Evolutionary conservation across 305 asterid species (phyloP).

Genomic region (Galium porrigens): DNA sequence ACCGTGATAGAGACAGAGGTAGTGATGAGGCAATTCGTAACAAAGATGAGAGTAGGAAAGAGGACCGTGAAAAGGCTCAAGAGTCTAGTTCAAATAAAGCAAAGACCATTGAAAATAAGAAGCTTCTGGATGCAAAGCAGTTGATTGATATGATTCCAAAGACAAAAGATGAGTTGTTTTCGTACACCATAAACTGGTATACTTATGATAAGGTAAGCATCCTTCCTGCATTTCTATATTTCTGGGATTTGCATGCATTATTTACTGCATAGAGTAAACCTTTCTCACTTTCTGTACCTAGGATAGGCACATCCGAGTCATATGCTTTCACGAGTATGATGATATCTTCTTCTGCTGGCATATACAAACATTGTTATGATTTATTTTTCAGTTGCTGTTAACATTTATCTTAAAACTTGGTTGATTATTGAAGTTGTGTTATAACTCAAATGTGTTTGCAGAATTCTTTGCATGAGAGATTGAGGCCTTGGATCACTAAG

Average conservation of each 20-base stretch:
- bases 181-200: conserved; percentile 77
- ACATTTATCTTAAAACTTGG: neutral
- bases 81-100: conserved; percentile 33
- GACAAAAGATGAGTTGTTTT: conserved; percentile 88
- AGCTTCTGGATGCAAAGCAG: conserved; percentile 86
- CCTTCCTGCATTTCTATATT: neutral
- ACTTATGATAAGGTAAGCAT: conserved; percentile 69
- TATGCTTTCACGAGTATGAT: neutral
- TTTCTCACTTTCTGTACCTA: neutral
- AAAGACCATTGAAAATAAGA: conserved; percentile 59
- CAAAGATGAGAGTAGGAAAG: conserved; percentile 52
- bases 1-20: conserved; percentile 58
- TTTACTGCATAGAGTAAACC: neutral
- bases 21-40: conserved; percentile 36
- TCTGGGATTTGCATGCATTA: neutral
- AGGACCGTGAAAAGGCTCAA: conserved; percentile 43
- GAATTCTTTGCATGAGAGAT: conserved; percentile 68
- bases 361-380: neutral
- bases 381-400: neutral
- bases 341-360: neutral
- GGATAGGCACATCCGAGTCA: neutral
- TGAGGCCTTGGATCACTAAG: conserved; percentile 94
- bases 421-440: conserved; percentile 4
- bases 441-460: conserved; percentile 19
- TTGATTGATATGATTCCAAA: conserved; percentile 91